Base-by-base conservation (phyloP, 1,284 basidiomycete species). In the Ceratobasidium sp. region DNA sequence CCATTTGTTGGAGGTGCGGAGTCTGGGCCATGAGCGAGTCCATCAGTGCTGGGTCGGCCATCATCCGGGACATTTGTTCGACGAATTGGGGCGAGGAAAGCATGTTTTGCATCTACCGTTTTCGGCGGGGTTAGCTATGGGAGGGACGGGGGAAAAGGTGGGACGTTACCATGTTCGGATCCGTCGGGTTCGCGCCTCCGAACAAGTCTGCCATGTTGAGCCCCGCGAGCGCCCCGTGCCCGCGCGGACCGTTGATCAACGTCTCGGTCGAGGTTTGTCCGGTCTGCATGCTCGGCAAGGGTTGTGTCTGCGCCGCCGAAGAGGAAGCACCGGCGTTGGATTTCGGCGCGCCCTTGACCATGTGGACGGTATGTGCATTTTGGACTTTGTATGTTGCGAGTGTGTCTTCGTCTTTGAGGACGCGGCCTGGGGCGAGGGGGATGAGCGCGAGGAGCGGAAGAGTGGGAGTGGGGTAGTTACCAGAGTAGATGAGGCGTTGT, bases 331-430 rank as follows among this genome's bases (percentile, higher is more conserved):
- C 74, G 19, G 78, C 79, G 1, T 84, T 82, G 0, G 88, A 80
- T 39, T 91, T 88, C 11, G 90, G 85, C 1, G 88, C 90, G 54
- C 94, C 93, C 82, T 96, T 97, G 79, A 97, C 95, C 92, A 97
- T 95, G 81, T 96, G 94, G 58, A 96, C 90, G 0, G 95, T 96
- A 81, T 97, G 92, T 9, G 88, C 86, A 0, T 79, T 83, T 80
- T 94, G 92, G 77, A 97, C 95, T 86, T 96, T 96, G 87, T 97
- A 97, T 16, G 86, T 85, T 1, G 92, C 89, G 6, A 97, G 85
- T 16, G 82, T 79, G 79, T 96, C 94, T 59, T 96, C 94, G 80
- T 96, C 94, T 89, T 96, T 83, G 46, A 82, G 76, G 7, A 84
- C 82, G 76, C 83, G 82, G 69, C 84, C 82, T 83, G 76, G 14